phyloP scores from a whole-genome alignment of 176 grass and related monocot genomes.

The Puccinellia tenuiflora region DNA sequence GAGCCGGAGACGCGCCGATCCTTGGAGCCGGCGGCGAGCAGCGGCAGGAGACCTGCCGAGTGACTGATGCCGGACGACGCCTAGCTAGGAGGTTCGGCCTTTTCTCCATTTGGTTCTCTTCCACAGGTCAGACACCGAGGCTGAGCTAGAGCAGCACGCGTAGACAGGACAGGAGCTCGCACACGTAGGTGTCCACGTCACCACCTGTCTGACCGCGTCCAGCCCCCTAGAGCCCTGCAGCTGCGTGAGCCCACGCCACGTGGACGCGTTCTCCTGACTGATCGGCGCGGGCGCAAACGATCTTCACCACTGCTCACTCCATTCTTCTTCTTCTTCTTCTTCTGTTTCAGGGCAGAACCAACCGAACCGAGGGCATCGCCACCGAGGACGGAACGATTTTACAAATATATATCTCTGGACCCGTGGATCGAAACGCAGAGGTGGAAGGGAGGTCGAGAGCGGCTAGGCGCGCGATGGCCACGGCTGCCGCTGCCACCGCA shows the following conservation, averaged over 20 bases:
- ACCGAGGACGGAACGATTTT: background rate
- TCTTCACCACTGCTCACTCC: background rate
- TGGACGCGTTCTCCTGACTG: constrained; percentile 9
- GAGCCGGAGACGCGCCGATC: too few relatives aligned
- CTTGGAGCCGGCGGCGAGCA: background rate
- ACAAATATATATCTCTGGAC: background rate
- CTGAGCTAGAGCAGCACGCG: background rate
- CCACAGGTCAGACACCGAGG: too few relatives aligned
- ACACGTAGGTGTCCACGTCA: background rate
- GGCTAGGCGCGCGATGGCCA: constrained; percentile 2
- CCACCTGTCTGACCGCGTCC: constrained; percentile 7
- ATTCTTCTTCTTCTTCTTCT: background rate
- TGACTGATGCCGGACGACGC: background rate
- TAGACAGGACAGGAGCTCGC: background rate
- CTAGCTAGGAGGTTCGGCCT: background rate
- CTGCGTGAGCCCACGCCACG: background rate
- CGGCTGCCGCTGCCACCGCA: constrained; percentile 5
- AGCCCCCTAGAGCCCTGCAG: background rate
- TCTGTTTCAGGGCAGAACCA: background rate
- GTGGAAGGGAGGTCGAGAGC: background rate
- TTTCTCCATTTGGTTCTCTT: background rate
- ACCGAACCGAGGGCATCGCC: background rate
- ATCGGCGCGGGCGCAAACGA: constrained; percentile 1
- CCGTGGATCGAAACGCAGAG: background rate
- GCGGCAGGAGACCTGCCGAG: background rate